phyloP scores from a whole-genome alignment of 2,329 filamentous ascomycete genomes.

The Fusarium dimerum region DNA sequence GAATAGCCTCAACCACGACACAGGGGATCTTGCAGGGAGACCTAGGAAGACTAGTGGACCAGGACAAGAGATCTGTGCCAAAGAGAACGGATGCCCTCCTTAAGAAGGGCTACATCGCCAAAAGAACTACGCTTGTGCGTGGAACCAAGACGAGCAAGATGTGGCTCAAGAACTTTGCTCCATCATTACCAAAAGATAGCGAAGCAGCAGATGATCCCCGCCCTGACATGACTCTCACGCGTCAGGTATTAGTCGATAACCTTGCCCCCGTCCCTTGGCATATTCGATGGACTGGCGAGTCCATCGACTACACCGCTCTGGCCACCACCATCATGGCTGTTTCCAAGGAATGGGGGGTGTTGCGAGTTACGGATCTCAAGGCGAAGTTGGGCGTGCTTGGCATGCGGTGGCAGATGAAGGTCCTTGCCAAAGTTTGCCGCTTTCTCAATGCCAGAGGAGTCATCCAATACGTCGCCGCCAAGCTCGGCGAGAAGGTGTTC shows the following conservation, averaged over 20 bases:
- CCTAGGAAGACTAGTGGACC: constrained; percentile 56
- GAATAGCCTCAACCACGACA: constrained; percentile 55
- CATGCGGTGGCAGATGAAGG: constrained; percentile 61
- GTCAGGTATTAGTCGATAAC: constrained; percentile 42
- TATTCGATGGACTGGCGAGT: constrained; percentile 56
- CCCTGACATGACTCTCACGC: constrained; percentile 41
- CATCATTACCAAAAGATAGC: constrained; percentile 40
- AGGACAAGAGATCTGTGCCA: constrained; percentile 65
- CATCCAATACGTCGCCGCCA: constrained; percentile 58
- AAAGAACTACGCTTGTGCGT: constrained; percentile 58
- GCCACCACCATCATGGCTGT: constrained; percentile 59
- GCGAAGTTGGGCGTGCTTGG: constrained; percentile 57
- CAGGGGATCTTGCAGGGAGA: constrained; percentile 63
- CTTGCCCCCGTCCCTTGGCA: constrained; percentile 59
- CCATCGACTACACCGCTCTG: constrained; percentile 59
- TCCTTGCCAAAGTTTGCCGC: constrained; percentile 58
- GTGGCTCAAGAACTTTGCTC: constrained; percentile 59
- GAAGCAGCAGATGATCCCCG: constrained; percentile 27
- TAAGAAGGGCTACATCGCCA: constrained; percentile 62
- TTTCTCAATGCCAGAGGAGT: constrained; percentile 58
- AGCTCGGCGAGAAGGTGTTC: constrained; percentile 54
- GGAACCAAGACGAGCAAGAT: constrained; percentile 64
- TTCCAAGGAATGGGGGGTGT: constrained; percentile 58
- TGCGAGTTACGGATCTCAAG: constrained; percentile 60
- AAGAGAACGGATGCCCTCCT: constrained; percentile 61